Percentiles rank a stretch among this genome's conserved stretches.
phyloP scores from a whole-genome alignment of 495 filamentous ascomycete species.

The Penicillium coffeae region DNA sequence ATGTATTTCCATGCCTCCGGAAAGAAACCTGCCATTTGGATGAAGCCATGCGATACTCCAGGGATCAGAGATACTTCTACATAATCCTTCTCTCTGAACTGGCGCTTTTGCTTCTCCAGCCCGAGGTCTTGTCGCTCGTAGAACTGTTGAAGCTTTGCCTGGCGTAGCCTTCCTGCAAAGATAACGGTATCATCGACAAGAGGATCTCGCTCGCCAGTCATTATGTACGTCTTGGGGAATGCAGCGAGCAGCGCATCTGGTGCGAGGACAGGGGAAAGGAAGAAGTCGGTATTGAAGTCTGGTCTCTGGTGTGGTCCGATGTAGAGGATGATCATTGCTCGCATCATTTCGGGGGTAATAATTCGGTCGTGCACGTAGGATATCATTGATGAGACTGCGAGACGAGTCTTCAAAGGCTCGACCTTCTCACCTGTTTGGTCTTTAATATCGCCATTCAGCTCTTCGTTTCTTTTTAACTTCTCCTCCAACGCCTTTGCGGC shows the following conservation, averaged over 20 bases:
- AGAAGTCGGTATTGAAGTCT: conserved; percentile 86
- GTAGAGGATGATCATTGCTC: conserved; percentile 98
- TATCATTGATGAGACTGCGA: conserved; percentile 93
- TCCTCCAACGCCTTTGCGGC: conserved; percentile 25
- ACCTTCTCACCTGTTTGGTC: conserved; percentile 50
- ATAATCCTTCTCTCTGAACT: conserved; percentile 70
- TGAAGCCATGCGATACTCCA: conserved; percentile 84
- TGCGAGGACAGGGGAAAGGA: conserved; percentile 83
- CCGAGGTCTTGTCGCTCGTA: conserved; percentile 60
- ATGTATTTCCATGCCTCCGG: conserved; percentile 84
- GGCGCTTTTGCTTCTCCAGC: conserved; percentile 43
- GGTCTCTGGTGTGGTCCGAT: conserved; percentile 90
- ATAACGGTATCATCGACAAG: conserved; percentile 95
- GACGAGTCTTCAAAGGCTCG: conserved; percentile 72
- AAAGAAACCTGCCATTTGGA: conserved; percentile 83
- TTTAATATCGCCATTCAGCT: conserved; percentile 25
- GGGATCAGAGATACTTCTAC: conserved; percentile 83
- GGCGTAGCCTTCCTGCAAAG: conserved; percentile 80
- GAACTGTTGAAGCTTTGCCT: conserved; percentile 72
- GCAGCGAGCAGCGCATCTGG: conserved; percentile 74
- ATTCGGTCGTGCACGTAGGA: conserved; percentile 97
- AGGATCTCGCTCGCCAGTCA: conserved; percentile 93
- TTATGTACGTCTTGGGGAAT: conserved; percentile 89
- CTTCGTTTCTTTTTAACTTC: conserved; percentile 20
- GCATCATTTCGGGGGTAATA: conserved; percentile 96